Base-by-base conservation (phyloP, 2,329 filamentous ascomycete genomes). In the Xenosphaeropsis pyriputrescens region DNA sequence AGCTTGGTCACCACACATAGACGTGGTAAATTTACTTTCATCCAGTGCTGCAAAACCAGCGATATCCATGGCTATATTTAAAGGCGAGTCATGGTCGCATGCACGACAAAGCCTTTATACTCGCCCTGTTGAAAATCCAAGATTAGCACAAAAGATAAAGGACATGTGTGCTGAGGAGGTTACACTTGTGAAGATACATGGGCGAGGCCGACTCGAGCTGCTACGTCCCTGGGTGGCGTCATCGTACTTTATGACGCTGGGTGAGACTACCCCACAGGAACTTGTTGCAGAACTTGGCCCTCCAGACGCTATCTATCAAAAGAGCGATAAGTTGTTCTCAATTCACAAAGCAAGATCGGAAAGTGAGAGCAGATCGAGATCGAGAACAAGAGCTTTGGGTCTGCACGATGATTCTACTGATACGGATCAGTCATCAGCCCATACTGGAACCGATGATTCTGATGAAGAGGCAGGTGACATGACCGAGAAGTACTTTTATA, bases 231-330 rank as follows among this genome's bases (percentile, higher is more conserved):
- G 72, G 62, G 76, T 76, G 4, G 75, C 63, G 32, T 66, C 68
- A 22, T 70, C 75, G 0, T 74, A 86, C 40, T 77, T 72, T 62
- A 79, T 98, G 39, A 67, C 66, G 2, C 65, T 98, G 0, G 85
- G 85, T 34, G 77, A 91, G 53, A 96, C 89, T 0, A 93, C 85
- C 2, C 84, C 86, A 0, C 91, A 98, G 60, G 86, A 96, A 47
- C 64, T 98, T 2, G 74, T 96, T 15, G 80, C 84, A 41, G 88
- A 94, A 51, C 70, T 98, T 6, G 91, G 91, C 0, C 85, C 91
- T 5, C 91, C 91, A 2, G 89, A 95, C 55, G 85, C 88, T 15
- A 93, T 93, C 33, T 95, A 95, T 58, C 75, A 83, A 44, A 94
- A 93, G 60, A 85, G 82, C 50, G 86, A 94, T 54, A 79, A 86